Percentiles rank a stretch among this genome's conserved stretches.
Conservation (phyloP, 2,329 filamentous ascomycete species). For the Lojkania enalia region DNA sequence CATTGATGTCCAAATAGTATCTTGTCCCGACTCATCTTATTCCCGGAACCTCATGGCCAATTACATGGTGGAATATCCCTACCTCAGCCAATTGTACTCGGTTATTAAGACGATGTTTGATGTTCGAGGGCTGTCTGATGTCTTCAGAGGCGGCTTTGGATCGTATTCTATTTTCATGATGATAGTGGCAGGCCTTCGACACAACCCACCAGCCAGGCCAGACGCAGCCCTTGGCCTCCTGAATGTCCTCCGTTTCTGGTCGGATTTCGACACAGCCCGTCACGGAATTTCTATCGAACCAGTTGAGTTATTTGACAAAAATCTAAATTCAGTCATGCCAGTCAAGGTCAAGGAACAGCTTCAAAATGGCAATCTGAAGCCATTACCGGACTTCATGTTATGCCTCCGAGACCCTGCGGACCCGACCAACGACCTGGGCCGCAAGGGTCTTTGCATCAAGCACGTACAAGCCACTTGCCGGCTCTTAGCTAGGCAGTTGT, state of each 20-base stretch:
- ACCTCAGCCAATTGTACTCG: slow-evolving; percentile 54
- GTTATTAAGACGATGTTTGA: slow-evolving; percentile 56
- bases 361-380: slow-evolving; percentile 17
- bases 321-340: slow-evolving; percentile 16
- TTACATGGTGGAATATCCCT: slow-evolving; percentile 55
- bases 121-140: slow-evolving; percentile 53
- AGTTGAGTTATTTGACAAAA: slow-evolving; percentile 49
- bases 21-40: slow-evolving; percentile 45
- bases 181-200: slow-evolving; percentile 58
- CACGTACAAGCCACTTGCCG: slow-evolving; percentile 53
- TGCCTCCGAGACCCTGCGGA: slow-evolving; percentile 64
- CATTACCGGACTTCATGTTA: slow-evolving; percentile 45
- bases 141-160: slow-evolving; percentile 54
- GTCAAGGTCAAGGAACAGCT: too few species aligned
- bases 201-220: slow-evolving; percentile 39
- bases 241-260: slow-evolving; percentile 56
- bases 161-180: slow-evolving; percentile 62
- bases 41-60: slow-evolving; percentile 50
- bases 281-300: slow-evolving; percentile 57
- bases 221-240: slow-evolving; percentile 51
- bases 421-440: slow-evolving; percentile 60
- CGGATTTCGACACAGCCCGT: slow-evolving; percentile 49
- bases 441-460: slow-evolving; percentile 52
- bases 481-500: too few species aligned
- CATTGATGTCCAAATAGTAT: slow-evolving; percentile 57